phyloP scores from a whole-genome alignment of 2,329 filamentous ascomycete genomes.

The Fusarium ambrosium region DNA sequence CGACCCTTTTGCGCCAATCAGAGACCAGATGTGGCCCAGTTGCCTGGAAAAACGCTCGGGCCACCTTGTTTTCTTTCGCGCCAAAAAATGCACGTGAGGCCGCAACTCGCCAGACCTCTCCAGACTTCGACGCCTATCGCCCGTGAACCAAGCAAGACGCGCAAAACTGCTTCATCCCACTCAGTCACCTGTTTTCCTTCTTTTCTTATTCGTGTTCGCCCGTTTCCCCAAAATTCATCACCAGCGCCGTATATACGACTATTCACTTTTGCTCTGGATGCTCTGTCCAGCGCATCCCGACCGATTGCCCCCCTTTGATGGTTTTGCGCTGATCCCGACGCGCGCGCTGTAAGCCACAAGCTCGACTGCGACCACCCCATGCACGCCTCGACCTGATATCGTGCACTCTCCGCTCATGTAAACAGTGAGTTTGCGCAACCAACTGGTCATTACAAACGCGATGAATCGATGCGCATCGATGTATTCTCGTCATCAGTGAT shows the following conservation, averaged over 20 bases:
- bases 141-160: conserved; percentile 40
- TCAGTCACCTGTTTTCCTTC: conserved; percentile 19
- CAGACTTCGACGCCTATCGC: conserved; percentile 28
- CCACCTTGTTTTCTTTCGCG: conserved; percentile 44
- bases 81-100: conserved; percentile 42
- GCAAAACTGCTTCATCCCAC: conserved; percentile 39
- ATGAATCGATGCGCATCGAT: not conserved
- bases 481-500: not conserved
- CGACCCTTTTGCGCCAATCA: conserved; percentile 26
- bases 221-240: conserved; percentile 15
- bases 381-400: conserved; percentile 44
- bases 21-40: conserved; percentile 32
- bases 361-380: conserved; percentile 45
- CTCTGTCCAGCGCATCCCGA: conserved; percentile 6
- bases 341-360: conserved; percentile 44
- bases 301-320: conserved; percentile 19
- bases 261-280: conserved; percentile 16
- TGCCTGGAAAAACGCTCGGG: conserved; percentile 41
- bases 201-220: conserved; percentile 21
- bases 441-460: conserved; percentile 5
- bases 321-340: conserved; percentile 36
- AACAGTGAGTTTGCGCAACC: conserved; percentile 36
- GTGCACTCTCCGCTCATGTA: conserved; percentile 41
- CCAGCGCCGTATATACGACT: conserved; percentile 11
- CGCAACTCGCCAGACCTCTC: conserved; percentile 36